Evolutionary conservation across 495 filamentous ascomycete genomes (phyloP).

Genomic region (Margaritispora aquatica): DNA sequence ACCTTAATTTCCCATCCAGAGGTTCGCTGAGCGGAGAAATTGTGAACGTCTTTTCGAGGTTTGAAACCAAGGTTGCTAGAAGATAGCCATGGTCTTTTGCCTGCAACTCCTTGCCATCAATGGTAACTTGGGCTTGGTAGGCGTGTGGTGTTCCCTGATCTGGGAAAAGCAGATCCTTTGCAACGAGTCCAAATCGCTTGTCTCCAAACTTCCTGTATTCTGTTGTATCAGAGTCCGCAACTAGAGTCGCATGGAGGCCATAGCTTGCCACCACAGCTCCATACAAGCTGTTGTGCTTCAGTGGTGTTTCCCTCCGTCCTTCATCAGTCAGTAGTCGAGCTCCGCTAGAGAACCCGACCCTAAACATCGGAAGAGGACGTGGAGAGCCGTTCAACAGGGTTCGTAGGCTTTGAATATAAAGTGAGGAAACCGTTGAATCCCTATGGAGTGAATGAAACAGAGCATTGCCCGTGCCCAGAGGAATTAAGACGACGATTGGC

Average conservation of each 20-base stretch:
- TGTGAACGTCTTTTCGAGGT: constrained; percentile 71
- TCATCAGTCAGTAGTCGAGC: constrained; percentile 47
- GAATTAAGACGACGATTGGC: constrained; percentile 60
- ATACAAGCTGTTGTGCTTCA: constrained; percentile 37
- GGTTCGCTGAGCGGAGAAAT: constrained; percentile 67
- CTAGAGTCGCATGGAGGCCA: constrained; percentile 80
- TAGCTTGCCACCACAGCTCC: constrained; percentile 84
- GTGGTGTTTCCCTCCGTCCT: constrained; percentile 21
- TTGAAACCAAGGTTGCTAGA: constrained; percentile 65
- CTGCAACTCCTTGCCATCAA: constrained; percentile 27
- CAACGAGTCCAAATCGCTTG: constrained; percentile 78
- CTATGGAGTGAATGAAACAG: constrained; percentile 64
- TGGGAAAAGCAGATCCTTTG: constrained; percentile 62
- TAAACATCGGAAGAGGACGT: constrained; percentile 46
- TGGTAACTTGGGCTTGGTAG: constrained; percentile 55
- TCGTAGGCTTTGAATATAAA: constrained; percentile 37
- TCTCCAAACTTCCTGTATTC: constrained; percentile 68
- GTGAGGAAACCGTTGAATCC: constrained; percentile 15
- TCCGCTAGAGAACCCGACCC: constrained; percentile 59
- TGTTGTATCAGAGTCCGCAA: constrained; percentile 79
- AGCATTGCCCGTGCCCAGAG: constrained; percentile 86
- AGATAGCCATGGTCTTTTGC: constrained; percentile 61
- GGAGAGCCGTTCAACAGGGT: constrained; percentile 50
- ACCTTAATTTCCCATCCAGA: constrained; percentile 56
- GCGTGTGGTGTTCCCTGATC: constrained; percentile 55